Conservation (phyloP, 2,329 filamentous ascomycete genomes). For the Fusarium verticillioides region DNA sequence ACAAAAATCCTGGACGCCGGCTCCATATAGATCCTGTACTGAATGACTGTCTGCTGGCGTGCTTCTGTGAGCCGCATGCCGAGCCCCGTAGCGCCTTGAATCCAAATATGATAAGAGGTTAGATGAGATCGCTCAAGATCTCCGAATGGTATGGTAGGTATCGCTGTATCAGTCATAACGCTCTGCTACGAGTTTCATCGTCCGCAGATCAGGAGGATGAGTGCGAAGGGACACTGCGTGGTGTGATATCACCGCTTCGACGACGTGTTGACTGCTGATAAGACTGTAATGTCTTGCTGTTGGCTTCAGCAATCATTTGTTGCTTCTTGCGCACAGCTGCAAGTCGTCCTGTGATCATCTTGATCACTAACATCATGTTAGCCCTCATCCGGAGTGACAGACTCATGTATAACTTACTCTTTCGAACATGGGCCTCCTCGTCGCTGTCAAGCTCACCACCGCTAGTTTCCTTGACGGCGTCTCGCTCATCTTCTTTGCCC, state of each 20-base stretch:
- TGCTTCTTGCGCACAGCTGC: constrained; percentile 69
- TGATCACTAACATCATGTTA: constrained; percentile 62
- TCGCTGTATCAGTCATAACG: constrained; percentile 32
- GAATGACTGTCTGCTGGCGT: constrained; percentile 40
- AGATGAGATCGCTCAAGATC: constrained; percentile 36
- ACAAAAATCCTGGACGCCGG: constrained; percentile 40
- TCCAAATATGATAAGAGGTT: constrained; percentile 36
- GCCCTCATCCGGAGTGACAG: background rate
- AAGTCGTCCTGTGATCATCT: constrained; percentile 70
- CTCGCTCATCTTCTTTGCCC: constrained; percentile 56
- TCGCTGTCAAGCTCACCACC: constrained; percentile 70
- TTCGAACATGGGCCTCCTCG: constrained; percentile 78
- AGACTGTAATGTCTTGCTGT: constrained; percentile 58
- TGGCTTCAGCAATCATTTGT: constrained; percentile 69
- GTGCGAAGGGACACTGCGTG: constrained; percentile 64
- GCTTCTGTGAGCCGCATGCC: constrained; percentile 43
- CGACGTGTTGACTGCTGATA: constrained; percentile 57
- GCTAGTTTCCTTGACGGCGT: constrained; percentile 47
- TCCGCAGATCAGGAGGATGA: constrained; percentile 49
- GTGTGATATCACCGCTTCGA: constrained; percentile 66
- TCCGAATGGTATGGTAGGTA: constrained; percentile 37
- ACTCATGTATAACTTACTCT: constrained; percentile 64
- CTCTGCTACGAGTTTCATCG: constrained; percentile 8
- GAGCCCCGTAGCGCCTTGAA: constrained; percentile 36
- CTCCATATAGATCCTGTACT: constrained; percentile 38